These are phyloP conservation scores for Cladophialophora immunda DNA, from an alignment of 2,329 filamentous ascomycete genomes.

Conservation along the genomic window DNA sequence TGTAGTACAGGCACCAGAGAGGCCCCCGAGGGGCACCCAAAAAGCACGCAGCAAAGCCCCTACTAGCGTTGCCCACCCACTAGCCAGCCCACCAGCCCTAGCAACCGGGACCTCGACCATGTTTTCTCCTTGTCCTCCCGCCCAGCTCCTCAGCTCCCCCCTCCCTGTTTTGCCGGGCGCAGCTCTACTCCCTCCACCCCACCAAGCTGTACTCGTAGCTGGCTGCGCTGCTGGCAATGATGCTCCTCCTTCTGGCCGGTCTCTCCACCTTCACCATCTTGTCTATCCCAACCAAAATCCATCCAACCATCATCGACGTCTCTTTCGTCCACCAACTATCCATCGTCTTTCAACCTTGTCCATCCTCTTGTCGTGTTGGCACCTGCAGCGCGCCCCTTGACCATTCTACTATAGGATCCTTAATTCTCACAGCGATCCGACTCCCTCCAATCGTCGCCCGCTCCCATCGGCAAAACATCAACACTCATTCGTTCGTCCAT, in stretches of 20 bases:
- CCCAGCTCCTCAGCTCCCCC: background rate
- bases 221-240: background rate
- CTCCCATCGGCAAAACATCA: conserved; percentile 24
- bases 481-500: conserved; percentile 26
- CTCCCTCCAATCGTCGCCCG: conserved; percentile 27
- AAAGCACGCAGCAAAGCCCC: too few relatives aligned
- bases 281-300: conserved; percentile 15
- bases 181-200: background rate
- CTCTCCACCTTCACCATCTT: conserved; percentile 14
- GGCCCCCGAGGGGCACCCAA: too few relatives aligned
- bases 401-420: conserved; percentile 17
- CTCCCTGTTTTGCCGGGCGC: background rate
- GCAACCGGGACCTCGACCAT: background rate
- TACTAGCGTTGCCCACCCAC: background rate
- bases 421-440: conserved; percentile 10
- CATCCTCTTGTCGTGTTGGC: conserved; percentile 25
- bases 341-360: conserved; percentile 27
- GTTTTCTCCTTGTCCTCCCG: too few relatives aligned
- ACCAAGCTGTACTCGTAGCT: background rate
- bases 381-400: conserved; percentile 21
- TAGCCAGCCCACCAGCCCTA: background rate
- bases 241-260: background rate
- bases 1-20: background rate
- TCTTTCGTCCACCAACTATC: conserved; percentile 23
- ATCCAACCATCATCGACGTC: conserved; percentile 20